Percentiles rank a stretch among this genome's conserved stretches.
These are phyloP conservation scores for Polytolypa hystricis DNA, from an alignment of 2,329 filamentous ascomycete species.

Conservation along the genomic window DNA sequence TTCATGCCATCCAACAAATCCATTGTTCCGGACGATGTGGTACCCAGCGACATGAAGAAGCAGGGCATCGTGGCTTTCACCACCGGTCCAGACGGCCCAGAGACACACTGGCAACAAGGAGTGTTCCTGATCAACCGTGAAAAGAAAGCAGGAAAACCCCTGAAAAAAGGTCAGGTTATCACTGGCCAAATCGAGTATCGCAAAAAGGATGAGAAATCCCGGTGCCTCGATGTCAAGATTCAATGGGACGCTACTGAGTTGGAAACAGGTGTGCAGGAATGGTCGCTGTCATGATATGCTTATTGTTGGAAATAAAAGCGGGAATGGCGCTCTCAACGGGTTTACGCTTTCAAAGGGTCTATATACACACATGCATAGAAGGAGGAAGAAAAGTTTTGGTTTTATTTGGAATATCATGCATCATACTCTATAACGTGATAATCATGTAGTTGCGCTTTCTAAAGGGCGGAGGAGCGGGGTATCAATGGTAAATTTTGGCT, in stretches of 20 bases:
- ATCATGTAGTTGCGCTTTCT: too few species aligned
- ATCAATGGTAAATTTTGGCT: not conserved
- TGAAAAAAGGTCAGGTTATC: conserved; percentile 48
- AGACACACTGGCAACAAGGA: conserved; percentile 87
- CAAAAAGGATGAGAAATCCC: conserved; percentile 57
- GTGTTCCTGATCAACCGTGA: conserved; percentile 56
- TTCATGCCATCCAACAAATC: conserved; percentile 56
- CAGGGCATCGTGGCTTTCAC: conserved; percentile 67
- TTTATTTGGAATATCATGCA: too few species aligned
- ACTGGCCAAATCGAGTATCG: conserved; percentile 59
- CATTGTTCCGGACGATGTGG: conserved; percentile 43
- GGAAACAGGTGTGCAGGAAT: conserved; percentile 31
- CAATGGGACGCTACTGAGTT: conserved; percentile 45
- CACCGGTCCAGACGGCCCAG: conserved; percentile 63
- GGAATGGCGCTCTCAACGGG: too few species aligned
- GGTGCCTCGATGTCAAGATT: conserved; percentile 54
- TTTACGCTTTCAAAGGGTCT: too few species aligned
- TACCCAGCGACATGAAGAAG: conserved; percentile 49
- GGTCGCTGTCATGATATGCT: conserved; percentile 33
- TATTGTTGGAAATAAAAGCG: too few species aligned
- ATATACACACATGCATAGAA: too few species aligned
- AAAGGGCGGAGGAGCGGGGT: too few species aligned
- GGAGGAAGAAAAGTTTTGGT: too few species aligned
- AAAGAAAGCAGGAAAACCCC: conserved; percentile 35
- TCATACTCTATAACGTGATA: too few species aligned